phyloP scores from a whole-genome alignment of 129 eudicot species.

The Ambrosia trifida region DNA sequence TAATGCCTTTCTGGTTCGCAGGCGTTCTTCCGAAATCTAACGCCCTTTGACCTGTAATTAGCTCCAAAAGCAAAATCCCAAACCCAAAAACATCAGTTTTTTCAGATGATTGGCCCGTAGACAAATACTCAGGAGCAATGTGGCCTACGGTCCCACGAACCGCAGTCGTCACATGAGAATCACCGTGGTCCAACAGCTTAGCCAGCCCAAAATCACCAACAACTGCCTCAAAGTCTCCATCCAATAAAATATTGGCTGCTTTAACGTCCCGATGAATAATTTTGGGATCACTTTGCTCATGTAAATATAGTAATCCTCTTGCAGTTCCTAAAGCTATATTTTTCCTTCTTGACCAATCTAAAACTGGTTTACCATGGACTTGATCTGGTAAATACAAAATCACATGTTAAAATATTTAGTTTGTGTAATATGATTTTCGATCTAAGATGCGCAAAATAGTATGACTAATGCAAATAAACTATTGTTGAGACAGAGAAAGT shows the following conservation, averaged over 20 bases:
- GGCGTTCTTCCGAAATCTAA: slow-evolving; percentile 78
- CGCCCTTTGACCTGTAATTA: slow-evolving; percentile 89
- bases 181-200: slow-evolving; percentile 83
- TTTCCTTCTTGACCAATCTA: slow-evolving; percentile 88
- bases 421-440: not conserved
- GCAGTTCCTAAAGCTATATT: slow-evolving; percentile 90
- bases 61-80: slow-evolving; percentile 89
- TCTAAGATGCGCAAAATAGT: not conserved
- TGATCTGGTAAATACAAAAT: slow-evolving; percentile 52
- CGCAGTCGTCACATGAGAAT: slow-evolving; percentile 94
- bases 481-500: not conserved
- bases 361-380: slow-evolving; percentile 67
- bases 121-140: slow-evolving; percentile 93
- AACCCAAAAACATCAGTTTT: slow-evolving; percentile 97
- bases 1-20: slow-evolving; percentile 71
- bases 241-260: slow-evolving; percentile 92
- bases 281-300: slow-evolving; percentile 92
- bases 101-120: slow-evolving; percentile 91
- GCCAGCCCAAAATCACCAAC: slow-evolving; percentile 98
- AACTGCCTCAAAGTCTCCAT: slow-evolving; percentile 94
- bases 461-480: not conserved
- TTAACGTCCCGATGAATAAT: slow-evolving; percentile 94
- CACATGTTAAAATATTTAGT: not conserved
- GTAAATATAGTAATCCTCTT: slow-evolving; percentile 81
- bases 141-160: slow-evolving; percentile 98